phyloP scores from a whole-genome alignment of 2,329 filamentous ascomycete species.

The Sclerotinia spermophila region DNA sequence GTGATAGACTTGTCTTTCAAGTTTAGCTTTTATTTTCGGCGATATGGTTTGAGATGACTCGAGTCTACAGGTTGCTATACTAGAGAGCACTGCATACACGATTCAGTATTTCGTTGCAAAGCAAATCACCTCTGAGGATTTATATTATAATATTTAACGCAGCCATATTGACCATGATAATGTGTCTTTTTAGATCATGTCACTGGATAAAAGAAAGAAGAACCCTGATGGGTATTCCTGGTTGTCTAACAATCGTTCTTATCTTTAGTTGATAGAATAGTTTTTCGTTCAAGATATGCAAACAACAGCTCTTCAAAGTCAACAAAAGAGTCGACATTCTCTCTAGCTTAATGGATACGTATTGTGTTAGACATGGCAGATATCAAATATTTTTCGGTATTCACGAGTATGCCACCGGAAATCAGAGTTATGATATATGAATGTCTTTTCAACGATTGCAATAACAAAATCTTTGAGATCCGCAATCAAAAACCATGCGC shows the following conservation, averaged over 20 bases:
- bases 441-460: slow-evolving; percentile 42
- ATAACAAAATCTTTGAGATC: slow-evolving; percentile 40
- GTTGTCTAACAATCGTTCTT: background rate
- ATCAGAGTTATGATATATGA: slow-evolving; percentile 35
- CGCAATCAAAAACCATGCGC: slow-evolving; percentile 36
- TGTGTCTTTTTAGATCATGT: background rate
- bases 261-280: background rate
- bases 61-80: background rate
- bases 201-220: background rate
- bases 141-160: background rate
- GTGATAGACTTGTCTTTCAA: background rate
- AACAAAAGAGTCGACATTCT: background rate
- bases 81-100: background rate
- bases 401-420: slow-evolving; percentile 31
- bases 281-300: background rate
- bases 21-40: background rate
- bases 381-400: slow-evolving; percentile 15
- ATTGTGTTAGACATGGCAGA: slow-evolving; percentile 1
- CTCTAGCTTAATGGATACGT: background rate
- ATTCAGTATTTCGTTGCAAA: background rate
- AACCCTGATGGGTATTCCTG: background rate
- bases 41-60: background rate
- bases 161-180: background rate
- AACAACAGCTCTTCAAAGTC: background rate
- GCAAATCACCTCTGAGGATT: background rate